These are phyloP conservation scores for Theileria orientalis DNA, from an alignment of 169 alveolate genomes.

Conservation along the genomic window DNA sequence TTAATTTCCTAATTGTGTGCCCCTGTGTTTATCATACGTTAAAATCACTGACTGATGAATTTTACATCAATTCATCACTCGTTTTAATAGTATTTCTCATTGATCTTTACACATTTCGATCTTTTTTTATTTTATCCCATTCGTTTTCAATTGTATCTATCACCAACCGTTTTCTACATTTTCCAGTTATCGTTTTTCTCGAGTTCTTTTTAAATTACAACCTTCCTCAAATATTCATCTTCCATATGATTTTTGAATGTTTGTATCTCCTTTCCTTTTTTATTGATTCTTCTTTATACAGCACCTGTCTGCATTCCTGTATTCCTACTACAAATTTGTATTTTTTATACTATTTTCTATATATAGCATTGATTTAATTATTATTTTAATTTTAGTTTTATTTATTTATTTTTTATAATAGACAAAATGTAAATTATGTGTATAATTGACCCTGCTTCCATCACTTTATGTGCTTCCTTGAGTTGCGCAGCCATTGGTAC, in stretches of 20 bases:
- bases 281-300: constrained; percentile 6
- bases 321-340: neutral
- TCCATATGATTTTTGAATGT: neutral
- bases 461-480: constrained; percentile 43
- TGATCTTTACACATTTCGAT: no score
- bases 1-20: no score
- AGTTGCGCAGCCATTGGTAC: constrained; percentile 52
- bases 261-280: constrained; percentile 6
- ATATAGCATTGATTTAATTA: neutral
- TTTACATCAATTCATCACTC: no score
- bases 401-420: neutral
- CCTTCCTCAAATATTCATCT: constrained; percentile 13
- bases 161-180: neutral
- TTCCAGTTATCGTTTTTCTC: neutral
- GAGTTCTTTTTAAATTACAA: neutral
- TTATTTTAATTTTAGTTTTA: neutral
- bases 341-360: neutral
- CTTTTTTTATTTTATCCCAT: neutral
- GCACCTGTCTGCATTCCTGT: constrained; percentile 35
- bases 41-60: no score
- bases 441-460: constrained; percentile 49
- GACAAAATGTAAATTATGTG: constrained; percentile 21
- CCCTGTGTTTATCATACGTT: no score
- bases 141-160: neutral
- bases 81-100: no score